Evolutionary conservation across 2,329 filamentous ascomycete species (phyloP), one percentile per base, ranked within the genome.

Genomic region (Trichoderma aggressivum): DNA sequence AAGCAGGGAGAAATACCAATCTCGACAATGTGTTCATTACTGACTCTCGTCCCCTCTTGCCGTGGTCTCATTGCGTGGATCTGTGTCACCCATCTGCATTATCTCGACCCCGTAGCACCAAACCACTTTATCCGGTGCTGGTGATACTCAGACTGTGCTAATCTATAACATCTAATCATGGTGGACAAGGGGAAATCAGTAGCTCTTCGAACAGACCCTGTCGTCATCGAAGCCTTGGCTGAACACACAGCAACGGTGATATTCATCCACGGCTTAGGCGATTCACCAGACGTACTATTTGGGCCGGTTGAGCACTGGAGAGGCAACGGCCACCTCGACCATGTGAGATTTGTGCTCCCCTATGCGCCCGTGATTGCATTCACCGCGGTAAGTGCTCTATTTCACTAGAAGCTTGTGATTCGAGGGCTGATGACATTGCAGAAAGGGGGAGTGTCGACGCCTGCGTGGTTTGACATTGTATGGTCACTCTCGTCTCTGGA

Each of bases 211-310:
- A 60, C 79, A n/a, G 79, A 82, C 12, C 89, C 90, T 12, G 84
- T 96, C 70, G 86, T 96, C 21, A 90, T 97, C 72, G 93, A 93
- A 34, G 92, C 94, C 56, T 84, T 92, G 34, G 92, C 89, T 79
- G 89, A 89, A 79, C 96, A 98, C 83, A 98, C 95, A 43, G 94
- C 94, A 32, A 98, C 95, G 5, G 92, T 98, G 77, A 98, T 99
- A 78, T 94, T 98, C 82, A 88, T 93, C 68, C 96, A 99, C 80
- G 96, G 96, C 18, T 86, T 99, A 39, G 96, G 96, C 74, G 96
- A 98, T 79, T 91, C 86, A 32, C 92, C 92, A 58, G 85, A 89
- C 75, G 92, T 92, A 75, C 95, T 92, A 94, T 87, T 91, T 60
- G 90, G 89, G 70, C 88, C 96, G 21, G 93, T 96, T 39, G 91